Base-by-base conservation (phyloP, 768 basidiomycete genomes). In the Chlorophyllum brunneum region DNA sequence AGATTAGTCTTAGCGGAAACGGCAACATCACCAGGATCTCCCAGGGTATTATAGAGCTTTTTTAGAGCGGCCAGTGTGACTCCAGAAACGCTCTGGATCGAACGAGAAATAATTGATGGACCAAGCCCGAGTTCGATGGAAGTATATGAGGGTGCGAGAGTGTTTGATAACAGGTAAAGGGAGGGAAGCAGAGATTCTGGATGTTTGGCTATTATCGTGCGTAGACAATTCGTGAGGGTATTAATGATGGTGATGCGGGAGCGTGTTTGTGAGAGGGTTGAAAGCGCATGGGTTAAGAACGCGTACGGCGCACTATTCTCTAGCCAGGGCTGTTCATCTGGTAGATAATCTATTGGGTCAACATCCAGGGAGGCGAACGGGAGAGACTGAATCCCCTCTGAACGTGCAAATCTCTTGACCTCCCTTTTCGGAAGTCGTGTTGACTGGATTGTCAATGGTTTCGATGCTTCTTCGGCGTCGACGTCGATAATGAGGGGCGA, bases 1-100 rank as follows among this genome's bases (percentile, higher is more conserved):
- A 90, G 66, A 52, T 80, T 88, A 3, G 82, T 81, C 63, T 87
- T 92, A 8, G 92, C 91, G 52, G 82, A 80, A 59, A 83, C 92
- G 1, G 94, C 94, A 6, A 94, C 90, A 63, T 94, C 91, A 0
- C 94, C 94, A 22, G 82, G 78, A 67, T 97, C 94, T 3, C 94
- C 94, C 29, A 74, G 81, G 38, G 78, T 70, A 56, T 83, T 86
- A 64, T 90, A 89, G 11, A 92, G 66, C 51, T 72, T 78, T 65
- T 72, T 83, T 40, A 86, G 75, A 10, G 84, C 77, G 6, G 73
- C 65, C 16, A 75, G 59, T 4, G 79, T 77, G 26, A 88, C 69
- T 18, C 88, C 87, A 13, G 87, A 90, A 27, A 87, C 78, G 54
- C 83, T 77, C 60, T 82, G 84, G n/a, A 90, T 79, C 5, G 85